Base-by-base conservation (phyloP, 257 asterid genomes). In the Fraxinus pennsylvanica region DNA sequence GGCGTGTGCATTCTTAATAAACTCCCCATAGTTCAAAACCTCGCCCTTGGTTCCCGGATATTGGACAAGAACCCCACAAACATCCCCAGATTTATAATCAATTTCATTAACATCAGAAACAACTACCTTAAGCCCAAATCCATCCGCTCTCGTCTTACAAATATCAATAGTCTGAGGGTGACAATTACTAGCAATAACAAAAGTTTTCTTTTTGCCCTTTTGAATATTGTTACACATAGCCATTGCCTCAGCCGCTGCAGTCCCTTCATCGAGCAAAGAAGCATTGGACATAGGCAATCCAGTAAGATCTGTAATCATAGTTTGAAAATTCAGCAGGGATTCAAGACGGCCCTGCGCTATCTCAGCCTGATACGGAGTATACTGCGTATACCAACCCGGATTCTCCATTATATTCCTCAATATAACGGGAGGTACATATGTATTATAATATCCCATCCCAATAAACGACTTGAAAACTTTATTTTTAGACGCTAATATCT, bases 11-110 rank as follows among this genome's bases (percentile, higher is more conserved):
- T 87, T 96, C 92, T 91, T 93, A 74, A 96, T 77, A 71, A 96
- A 93, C 78, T 90, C 97, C 68, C 87, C 94, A 33, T 96, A 93
- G 68, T 96, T 97, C 82, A 93, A 72, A 78, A 96, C 41, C 74
- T 93, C 99, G 0, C 99, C 99, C 85, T 96, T 97, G 0, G 99
- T 96, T 5, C 99, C 99, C 0, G 98, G 99, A 82, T 96, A 96
- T 90, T 96, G 99, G 70, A 96, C 89, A 45, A 96, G 71, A 67
- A 96, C 98, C 41, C 99, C 98, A 84, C 98, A 96, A 41, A 93
- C 96, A 63, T 96, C 98, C 63, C 98, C 97, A 5, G 94, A 88
- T 63, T 71, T 83, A 7, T 93, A 96, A 83, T 92, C 93, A 35
- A 96, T 85, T 19, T 91, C 95, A 84, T 92, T 89, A 43, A 89